Evolutionary conservation across 2,329 filamentous ascomycete species (phyloP), one percentile per base, ranked within the genome.

Genomic region (Mycosphaerella sp.): DNA sequence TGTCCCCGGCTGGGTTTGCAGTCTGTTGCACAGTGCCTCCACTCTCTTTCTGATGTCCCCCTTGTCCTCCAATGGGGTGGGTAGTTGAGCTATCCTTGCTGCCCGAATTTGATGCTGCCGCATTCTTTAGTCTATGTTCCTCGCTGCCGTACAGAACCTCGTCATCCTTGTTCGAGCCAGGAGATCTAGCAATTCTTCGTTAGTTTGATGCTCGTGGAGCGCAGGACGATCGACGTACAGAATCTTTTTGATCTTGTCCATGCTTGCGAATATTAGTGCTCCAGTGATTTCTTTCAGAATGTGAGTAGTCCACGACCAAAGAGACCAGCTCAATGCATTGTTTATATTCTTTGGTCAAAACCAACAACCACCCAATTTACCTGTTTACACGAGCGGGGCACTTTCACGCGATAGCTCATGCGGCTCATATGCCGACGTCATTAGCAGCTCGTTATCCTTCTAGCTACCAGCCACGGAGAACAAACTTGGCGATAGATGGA

Each of bases 211-310:
- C 1, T 34, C n/a, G n/a, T 2, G 14, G 10, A 51, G 14, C 11
- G 23, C 17, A 14, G 46, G 14, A 23, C 17, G 14, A 42, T 40
- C 21, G 11, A 62, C 71, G 59, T 60, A 74, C 72, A 76, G 63
- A 50, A 75, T 64, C 60, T 67, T 69, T 69, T 74, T 75, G 52
- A 76, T 62, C 66, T 74, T 74, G 53, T 75, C 69, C 74, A 76
- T 76, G 41, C 21, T 56, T 53, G 23, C 51, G 51, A 10, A 9
- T 44, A 38, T 14, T 32, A 8, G 2, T 42, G 17, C 21, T 11
- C 4, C 4, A 26, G 41, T 26, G 47, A 42, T 41, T 40, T 41
- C 9, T 26, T 29, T 45, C 21, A 41, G 21, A 44, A 21, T 21
- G 21, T 47, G 14, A 34, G 11, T 44, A 48, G 40, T 55, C 43